These are phyloP conservation scores for Lasiosphaeria ovina DNA, from an alignment of 495 filamentous ascomycete genomes.

Conservation along the genomic window DNA sequence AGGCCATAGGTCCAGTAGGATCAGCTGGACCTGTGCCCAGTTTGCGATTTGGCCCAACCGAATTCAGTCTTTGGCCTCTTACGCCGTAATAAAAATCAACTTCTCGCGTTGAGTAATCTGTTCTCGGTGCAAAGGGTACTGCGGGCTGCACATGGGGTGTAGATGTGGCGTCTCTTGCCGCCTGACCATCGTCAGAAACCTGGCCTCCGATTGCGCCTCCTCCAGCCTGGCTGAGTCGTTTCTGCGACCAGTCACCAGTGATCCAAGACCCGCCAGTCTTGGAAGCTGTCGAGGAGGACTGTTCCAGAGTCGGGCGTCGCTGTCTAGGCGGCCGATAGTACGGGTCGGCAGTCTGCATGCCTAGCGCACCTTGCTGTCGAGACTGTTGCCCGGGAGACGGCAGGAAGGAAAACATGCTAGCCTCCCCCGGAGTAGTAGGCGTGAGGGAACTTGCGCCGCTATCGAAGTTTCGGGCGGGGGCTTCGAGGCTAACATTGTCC, in stretches of 20 bases:
- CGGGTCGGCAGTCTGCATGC: constrained; percentile 59
- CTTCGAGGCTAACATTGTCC: constrained; percentile 42
- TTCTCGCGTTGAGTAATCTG: constrained; percentile 89
- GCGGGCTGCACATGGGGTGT: constrained; percentile 30
- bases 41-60: constrained; percentile 73
- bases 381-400: constrained; percentile 50
- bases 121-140: constrained; percentile 44
- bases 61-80: constrained; percentile 80
- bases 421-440: constrained; percentile 64
- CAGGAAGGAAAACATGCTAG: constrained; percentile 67
- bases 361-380: constrained; percentile 40
- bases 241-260: constrained; percentile 53
- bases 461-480: constrained; percentile 31
- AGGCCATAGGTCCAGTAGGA: constrained; percentile 84
- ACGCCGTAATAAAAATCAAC: constrained; percentile 95
- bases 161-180: constrained; percentile 42
- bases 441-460: constrained; percentile 57
- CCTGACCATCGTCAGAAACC: constrained; percentile 35
- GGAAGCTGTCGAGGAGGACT: constrained; percentile 39
- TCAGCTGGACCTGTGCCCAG: constrained; percentile 93
- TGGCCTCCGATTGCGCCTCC: constrained; percentile 25
- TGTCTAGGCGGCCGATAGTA: constrained; percentile 84
- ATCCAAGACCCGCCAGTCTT: constrained; percentile 44
- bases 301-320: constrained; percentile 58
- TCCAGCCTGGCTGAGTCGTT: constrained; percentile 38